These are phyloP conservation scores for Fusarium sp. DNA, from an alignment of 2,329 filamentous ascomycete genomes.

Conservation along the genomic window DNA sequence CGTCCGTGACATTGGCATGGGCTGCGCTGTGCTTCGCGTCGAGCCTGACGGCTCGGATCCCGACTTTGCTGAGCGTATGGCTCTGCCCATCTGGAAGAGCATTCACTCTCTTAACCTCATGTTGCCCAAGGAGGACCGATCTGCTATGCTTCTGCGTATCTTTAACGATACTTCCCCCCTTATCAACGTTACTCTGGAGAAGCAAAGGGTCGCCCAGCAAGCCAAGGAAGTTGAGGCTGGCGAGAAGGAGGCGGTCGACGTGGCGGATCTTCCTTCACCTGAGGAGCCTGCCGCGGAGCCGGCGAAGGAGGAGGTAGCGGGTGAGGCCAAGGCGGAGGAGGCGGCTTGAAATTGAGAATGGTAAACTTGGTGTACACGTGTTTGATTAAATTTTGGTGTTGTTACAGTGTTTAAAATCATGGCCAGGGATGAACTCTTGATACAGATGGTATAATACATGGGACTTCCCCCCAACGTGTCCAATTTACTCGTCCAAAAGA, in stretches of 20 bases:
- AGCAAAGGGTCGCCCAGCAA: constrained; percentile 55
- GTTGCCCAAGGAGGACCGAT: constrained; percentile 95
- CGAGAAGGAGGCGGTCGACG: constrained; percentile 42
- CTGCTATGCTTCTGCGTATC: constrained; percentile 87
- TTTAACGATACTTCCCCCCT: constrained; percentile 90
- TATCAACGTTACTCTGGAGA: constrained; percentile 70
- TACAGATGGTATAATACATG: constrained; percentile 40
- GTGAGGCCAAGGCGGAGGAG: constrained; percentile 28
- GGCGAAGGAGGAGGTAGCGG: constrained; percentile 13
- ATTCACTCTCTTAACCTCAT: constrained; percentile 93
- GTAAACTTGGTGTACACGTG: constrained; percentile 28
- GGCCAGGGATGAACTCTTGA: constrained; percentile 26
- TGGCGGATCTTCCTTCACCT: constrained; percentile 51
- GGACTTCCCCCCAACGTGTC: neutral
- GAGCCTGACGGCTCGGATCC: constrained; percentile 73
- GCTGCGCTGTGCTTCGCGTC: constrained; percentile 88
- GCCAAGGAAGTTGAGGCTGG: constrained; percentile 46
- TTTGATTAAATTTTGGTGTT: constrained; percentile 36
- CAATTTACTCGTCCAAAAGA: constrained; percentile 62
- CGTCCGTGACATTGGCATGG: constrained; percentile 81
- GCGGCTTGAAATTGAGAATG: constrained; percentile 26
- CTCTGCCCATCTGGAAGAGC: constrained; percentile 92
- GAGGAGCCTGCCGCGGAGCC: constrained; percentile 37
- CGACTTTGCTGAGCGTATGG: constrained; percentile 76
- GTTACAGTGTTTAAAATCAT: constrained; percentile 34